phyloP scores from a whole-genome alignment of 805 yeast species.

The Crinitomyces ghanaensis region DNA sequence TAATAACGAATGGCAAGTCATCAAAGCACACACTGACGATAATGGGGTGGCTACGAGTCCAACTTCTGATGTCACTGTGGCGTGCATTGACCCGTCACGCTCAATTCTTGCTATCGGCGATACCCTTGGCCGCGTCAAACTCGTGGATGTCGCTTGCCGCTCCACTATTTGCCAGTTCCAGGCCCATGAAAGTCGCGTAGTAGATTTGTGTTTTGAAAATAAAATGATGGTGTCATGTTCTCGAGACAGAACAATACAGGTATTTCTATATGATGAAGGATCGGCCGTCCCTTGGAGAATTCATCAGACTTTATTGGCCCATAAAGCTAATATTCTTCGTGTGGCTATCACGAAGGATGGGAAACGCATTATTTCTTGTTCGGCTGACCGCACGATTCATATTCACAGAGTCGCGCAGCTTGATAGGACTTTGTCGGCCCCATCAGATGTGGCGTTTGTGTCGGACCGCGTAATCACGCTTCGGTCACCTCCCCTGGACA shows the following conservation, averaged over 20 bases:
- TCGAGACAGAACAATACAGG: constrained; percentile 53
- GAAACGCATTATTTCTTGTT: constrained; percentile 36
- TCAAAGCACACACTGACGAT: too few species aligned
- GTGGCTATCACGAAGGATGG: constrained; percentile 23
- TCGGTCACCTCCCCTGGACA: constrained; percentile 30
- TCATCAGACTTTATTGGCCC: constrained; percentile 48
- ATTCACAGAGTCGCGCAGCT: constrained; percentile 32
- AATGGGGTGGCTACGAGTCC: too few species aligned
- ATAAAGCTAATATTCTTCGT: constrained; percentile 41
- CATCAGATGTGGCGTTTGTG: constrained; percentile 17
- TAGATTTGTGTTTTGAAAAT: constrained; percentile 8
- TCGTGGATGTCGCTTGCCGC: constrained; percentile 4
- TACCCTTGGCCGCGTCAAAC: constrained; percentile 6
- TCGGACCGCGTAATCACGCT: constrained; percentile 39
- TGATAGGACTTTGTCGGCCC: too few species aligned
- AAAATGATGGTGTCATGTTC: constrained; percentile 25
- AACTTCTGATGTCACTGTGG: too few species aligned
- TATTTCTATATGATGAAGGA: constrained; percentile 26
- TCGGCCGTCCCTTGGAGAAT: constrained; percentile 34
- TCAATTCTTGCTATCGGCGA: constrained; percentile 5
- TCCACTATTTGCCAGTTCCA: constrained; percentile 4
- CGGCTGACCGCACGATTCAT: constrained; percentile 51
- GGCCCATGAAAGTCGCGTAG: constrained; percentile 17
- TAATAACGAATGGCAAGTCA: constrained; percentile 3
- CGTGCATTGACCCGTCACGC: constrained; percentile 2